Evolutionary conservation across 169 alveolate genomes (phyloP), one percentile per base, ranked within the genome.

Genomic region (Cryptosporidium muris): DNA sequence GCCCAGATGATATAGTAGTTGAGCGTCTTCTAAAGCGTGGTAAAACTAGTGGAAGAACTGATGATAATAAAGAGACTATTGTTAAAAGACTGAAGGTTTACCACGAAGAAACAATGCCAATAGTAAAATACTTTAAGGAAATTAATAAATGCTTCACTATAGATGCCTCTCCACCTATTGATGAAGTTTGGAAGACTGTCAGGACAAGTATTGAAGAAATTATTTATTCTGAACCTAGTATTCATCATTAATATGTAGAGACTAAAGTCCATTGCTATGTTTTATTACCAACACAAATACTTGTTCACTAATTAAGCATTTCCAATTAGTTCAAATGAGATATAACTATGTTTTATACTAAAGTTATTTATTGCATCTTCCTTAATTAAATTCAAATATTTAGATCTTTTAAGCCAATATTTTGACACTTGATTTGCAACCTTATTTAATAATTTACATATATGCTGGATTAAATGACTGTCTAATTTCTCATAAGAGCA

Each of bases 51-150:
- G 99, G 98, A 52, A 95, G 99, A 89, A 92, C 93, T 43, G 99
- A 97, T 90, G 99, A 97, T 89, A 97, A 97, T 67, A 90, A 93
- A 54, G 97, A 93, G 81, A 93, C 97, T 34, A 80, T 97, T 42
- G 91, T 82, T 54, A 97, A 97, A 89, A 93, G 99, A 88, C 94
- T 97, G 66, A 80, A 81, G 54, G 96, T 97, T 47, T 96, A 94
- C 90, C 94, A 89, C 56, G 95, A 95, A 52, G 97, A 95, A 58
- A 93, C 98, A 40, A 88, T 91, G 56, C 99, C 99, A 45, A 95
- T 97, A 65, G 94, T 95, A 40, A 94, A 94, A 49, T 65, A 90
- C 65, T 92, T 94, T 90, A 89, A 82, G 51, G 81, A 88, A 63
- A 82, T 89, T 80, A 94, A 94, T 40, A 93, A 94, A 81, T 91